These are phyloP conservation scores for Tarenaya hassleriana DNA, from an alignment of 345 rosid genomes.

Conservation along the genomic window DNA sequence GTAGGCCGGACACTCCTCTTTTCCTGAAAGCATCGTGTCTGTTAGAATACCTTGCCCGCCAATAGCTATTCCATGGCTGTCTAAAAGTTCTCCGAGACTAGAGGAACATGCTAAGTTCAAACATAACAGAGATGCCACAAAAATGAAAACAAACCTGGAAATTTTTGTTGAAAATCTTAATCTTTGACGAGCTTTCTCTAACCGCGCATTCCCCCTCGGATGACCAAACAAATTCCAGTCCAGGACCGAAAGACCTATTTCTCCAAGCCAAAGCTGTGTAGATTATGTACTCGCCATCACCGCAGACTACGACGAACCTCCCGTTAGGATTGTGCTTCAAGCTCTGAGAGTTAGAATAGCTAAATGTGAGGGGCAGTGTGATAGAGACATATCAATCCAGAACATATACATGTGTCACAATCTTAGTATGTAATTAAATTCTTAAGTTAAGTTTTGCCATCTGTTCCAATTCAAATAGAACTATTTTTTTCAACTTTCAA, in stretches of 20 bases:
- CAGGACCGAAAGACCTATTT: slow-evolving; percentile 98
- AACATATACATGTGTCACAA: slow-evolving; percentile 8
- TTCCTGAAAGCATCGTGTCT: slow-evolving; percentile 54
- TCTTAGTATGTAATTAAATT: neutral
- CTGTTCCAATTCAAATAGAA: neutral
- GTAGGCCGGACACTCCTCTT: slow-evolving; percentile 87
- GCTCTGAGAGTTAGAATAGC: slow-evolving; percentile 45
- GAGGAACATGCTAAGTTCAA: neutral
- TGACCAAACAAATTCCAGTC: slow-evolving; percentile 95
- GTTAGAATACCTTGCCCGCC: slow-evolving; percentile 17
- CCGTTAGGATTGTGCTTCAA: slow-evolving; percentile 98
- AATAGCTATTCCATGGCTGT: slow-evolving; percentile 5
- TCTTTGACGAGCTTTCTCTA: slow-evolving; percentile 92
- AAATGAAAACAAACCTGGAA: slow-evolving; percentile 62
- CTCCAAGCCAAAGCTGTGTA: slow-evolving; percentile 99
- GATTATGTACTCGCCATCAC: slow-evolving; percentile 97
- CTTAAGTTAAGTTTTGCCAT: neutral
- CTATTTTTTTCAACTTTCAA: too few species aligned
- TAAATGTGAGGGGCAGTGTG: slow-evolving; percentile 14
- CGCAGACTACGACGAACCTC: slow-evolving; percentile 96
- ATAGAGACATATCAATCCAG: slow-evolving; percentile 1
- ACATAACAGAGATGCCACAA: slow-evolving; percentile 6
- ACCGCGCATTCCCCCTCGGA: slow-evolving; percentile 97
- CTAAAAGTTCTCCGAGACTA: slow-evolving; percentile 9
- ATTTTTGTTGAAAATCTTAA: slow-evolving; percentile 81